Evolutionary conservation across 1,139 yeast species (phyloP).

Genomic region (Suhomyces chickasaworum): DNA sequence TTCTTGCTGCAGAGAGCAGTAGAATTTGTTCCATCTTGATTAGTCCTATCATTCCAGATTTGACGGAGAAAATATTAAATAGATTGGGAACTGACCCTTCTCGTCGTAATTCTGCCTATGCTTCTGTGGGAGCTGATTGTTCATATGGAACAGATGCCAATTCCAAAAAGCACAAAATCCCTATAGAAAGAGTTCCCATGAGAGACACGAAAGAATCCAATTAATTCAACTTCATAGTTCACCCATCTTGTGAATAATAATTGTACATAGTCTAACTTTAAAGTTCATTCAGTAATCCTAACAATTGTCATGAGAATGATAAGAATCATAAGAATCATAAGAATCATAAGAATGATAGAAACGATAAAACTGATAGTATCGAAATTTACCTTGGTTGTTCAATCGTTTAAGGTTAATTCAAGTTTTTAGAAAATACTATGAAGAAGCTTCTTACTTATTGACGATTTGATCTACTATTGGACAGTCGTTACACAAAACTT

Average conservation of each 20-base stretch:
- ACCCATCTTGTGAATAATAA: constrained; percentile 14
- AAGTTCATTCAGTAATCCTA: too few relatives aligned
- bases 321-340: too few relatives aligned
- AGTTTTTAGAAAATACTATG: too few relatives aligned
- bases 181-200: constrained; percentile 30
- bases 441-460: too few relatives aligned
- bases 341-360: too few relatives aligned
- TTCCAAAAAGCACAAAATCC: constrained; percentile 26
- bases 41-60: constrained; percentile 71
- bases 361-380: too few relatives aligned
- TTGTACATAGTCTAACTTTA: not conserved
- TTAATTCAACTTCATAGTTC: too few relatives aligned
- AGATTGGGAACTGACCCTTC: constrained; percentile 54
- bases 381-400: too few relatives aligned
- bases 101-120: constrained; percentile 41
- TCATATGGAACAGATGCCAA: constrained; percentile 49
- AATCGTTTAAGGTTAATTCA: too few relatives aligned
- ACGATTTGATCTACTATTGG: too few relatives aligned
- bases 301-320: too few relatives aligned
- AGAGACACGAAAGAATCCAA: constrained; percentile 21
- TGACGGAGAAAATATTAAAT: constrained; percentile 61
- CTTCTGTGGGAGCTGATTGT: constrained; percentile 49
- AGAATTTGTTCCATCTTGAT: constrained; percentile 69
- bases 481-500: too few relatives aligned
- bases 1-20: constrained; percentile 67